Evolutionary conservation across 371 early-diverging fungal species (phyloP), one percentile per base, ranked within the genome.

Genomic region (Blastocladiella emersonii): DNA sequence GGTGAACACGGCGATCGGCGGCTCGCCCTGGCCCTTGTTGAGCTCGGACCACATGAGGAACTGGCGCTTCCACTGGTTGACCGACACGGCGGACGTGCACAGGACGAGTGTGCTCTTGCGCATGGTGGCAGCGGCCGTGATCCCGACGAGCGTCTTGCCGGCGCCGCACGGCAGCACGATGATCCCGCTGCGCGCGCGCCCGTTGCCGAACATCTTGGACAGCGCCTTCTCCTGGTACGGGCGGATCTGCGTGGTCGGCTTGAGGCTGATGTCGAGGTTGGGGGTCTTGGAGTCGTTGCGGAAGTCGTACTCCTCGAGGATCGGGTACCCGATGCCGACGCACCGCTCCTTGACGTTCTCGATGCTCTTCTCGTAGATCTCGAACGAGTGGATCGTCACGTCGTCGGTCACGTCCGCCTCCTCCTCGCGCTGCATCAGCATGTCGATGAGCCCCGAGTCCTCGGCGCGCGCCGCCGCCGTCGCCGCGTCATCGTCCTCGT

Each of bases 201-300:
- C 90, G 68, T 96, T 98, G 63, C 99, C 96, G 89, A 99, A 99
- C 99, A 99, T 98, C 73, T 99, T 99, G 72, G 90, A 93, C 55
- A 99, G 79, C 65, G 90, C 88, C 69, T 94, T 93, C 77, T 98
- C 99, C 78, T 99, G 99, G 70, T 99, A 99, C 13, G 95, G 93
- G 61, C 99, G 84, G 69, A 99, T 91, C 0, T 83, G 85, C 4
- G 97, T 95, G 8, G 89, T 88, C n/a, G 98, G 92, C 71, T 95
- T 96, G 19, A 99, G 83, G 67, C 97, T 98, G 57, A 99, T 94
- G 45, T 91, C 85, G 12, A 99, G 80, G 65, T 88, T 85, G 7
- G 92, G 85, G 65, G 93, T 87, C 19, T 74, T 67, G 0, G 79
- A 80, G 78, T 99, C 98, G 69, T 94, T 91, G 61, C 92, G 85